Conservation (phyloP, 129 eudicot genomes). For the Sambucus nigra region DNA sequence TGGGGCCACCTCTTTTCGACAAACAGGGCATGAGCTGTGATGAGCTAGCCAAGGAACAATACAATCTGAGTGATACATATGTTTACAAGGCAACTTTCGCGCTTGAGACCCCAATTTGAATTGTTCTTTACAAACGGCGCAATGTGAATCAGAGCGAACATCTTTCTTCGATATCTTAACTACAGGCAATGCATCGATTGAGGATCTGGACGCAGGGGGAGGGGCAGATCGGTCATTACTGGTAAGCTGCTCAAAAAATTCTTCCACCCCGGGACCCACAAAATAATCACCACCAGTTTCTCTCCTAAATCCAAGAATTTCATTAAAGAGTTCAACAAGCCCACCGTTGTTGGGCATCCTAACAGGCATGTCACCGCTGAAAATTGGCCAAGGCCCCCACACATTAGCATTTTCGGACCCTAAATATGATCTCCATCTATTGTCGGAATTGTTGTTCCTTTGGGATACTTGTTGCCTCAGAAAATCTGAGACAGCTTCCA, state of each 20-base stretch:
- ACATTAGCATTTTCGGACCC: constrained; percentile 25
- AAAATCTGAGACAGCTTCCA: constrained; percentile 57
- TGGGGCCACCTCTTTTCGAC: constrained; percentile 45
- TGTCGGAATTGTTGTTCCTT: constrained; percentile 19
- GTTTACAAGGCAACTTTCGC: constrained; percentile 61
- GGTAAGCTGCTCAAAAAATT: constrained; percentile 44
- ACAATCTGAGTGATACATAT: constrained; percentile 64
- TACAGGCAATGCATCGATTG: constrained; percentile 43
- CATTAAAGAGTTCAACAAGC: constrained; percentile 41
- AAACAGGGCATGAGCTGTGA: constrained; percentile 69
- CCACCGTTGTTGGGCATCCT: constrained; percentile 57
- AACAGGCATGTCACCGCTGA: constrained; percentile 59
- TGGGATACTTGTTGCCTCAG: constrained; percentile 43
- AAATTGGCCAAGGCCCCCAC: constrained; percentile 62
- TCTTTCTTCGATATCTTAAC: constrained; percentile 53
- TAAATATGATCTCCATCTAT: constrained; percentile 25
- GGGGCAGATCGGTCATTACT: constrained; percentile 32
- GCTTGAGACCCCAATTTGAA: constrained; percentile 55
- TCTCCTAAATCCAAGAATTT: constrained; percentile 48
- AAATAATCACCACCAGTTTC: constrained; percentile 61
- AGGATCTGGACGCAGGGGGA: constrained; percentile 50
- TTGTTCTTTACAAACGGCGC: constrained; percentile 68
- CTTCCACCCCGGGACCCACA: constrained; percentile 73
- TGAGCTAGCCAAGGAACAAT: constrained; percentile 70
- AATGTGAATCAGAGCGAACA: constrained; percentile 50